Base-by-base conservation (phyloP, 345 rosid species). In the Triadica sebifera region DNA sequence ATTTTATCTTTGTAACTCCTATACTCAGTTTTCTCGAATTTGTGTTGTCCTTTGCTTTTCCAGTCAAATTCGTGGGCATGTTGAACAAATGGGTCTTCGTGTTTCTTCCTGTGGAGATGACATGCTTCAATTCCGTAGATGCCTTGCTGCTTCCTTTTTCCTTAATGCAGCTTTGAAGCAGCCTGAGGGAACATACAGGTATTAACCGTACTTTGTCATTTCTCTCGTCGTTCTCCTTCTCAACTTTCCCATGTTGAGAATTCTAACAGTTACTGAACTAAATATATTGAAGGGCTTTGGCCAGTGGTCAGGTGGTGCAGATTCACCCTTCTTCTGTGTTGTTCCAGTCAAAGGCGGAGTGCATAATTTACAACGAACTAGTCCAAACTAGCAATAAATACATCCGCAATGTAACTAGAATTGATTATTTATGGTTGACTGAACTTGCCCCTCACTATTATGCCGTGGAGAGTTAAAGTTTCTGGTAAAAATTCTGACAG, bases 61-160 rank as follows among this genome's bases (percentile, higher is more conserved):
- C 89, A 92, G 97, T 78, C 97, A 94, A 88, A 90, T 94, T 78
- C 87, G 81, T 37, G 88, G 84, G 41, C 90, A 86, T 50, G 86
- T 87, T 77, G 86, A 87, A 72, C 97, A 89, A 81, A 89, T 94
- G 93, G 92, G 92, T 49, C 89, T 94, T 78, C 67, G 24, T 67
- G 70, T 90, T 66, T 84, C 91, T 75, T 92, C 98, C 57, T 91
- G 97, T 55, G 97, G 95, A 29, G 89, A 86, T n/a, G 97, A 91
- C 80, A 74, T 78, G 75, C 88, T 89, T 79, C 92, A 85, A 83
- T 91, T 88, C 77, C 89, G 90, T 45, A 89, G 91, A 85, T 94
- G 98, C 83, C 97, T 94, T 34, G 90, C 95, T 29, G 89, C 97
- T 63, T 87, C 97, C 16, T 94, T 94, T 86, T 94, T 94, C 86